Evolutionary conservation across 768 basidiomycete species (phyloP), one percentile per base, ranked within the genome.

Genomic region (Suillus occidentalis): DNA sequence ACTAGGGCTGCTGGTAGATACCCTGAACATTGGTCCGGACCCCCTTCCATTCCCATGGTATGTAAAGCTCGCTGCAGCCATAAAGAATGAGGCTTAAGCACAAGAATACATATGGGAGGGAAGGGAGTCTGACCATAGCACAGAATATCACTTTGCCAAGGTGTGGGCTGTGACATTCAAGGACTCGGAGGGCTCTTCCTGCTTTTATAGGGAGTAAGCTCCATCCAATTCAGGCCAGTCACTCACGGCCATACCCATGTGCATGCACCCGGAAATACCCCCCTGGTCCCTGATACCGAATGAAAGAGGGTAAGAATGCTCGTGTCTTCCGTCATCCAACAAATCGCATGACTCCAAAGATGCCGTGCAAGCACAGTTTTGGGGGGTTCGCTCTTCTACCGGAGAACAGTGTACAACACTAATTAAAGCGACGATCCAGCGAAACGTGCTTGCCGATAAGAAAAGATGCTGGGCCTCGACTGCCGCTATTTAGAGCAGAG

Each of bases 11-110:
- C 64, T 60, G 60, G 13, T 42, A 43, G 67, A 58, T 63, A 57
- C 63, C 63, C 65, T 68, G 68, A 47, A 65, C 67, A 49, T 63
- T 72, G 72, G 72, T 72, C 75, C 66, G 75, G 73, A 74, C 70
- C 63, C 72, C 77, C 81, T 81, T 81, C 81, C 80, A 81, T 81
- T 81, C 81, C 76, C 81, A 81, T 81, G 80, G 81, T 82, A 81
- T 75, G 79, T 77, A 76, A 72, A 70, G 67, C 64, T 64, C 56
- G 62, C 57, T 49, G 68, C 65, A 68, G 66, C 75, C 72, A 75
- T 67, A 69, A 71, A 72, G 69, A 68, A 74, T 76, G 72, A 75
- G 75, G 72, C 22, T 53, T 69, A 64, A 65, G 70, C 69, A 69
- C 55, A 6, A 49, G 65, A 67, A 67, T 73, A 72, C 72, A 74